Evolutionary conservation across 2,329 filamentous ascomycete species (phyloP).

Genomic region (Calonectria pseudoreteaudii): DNA sequence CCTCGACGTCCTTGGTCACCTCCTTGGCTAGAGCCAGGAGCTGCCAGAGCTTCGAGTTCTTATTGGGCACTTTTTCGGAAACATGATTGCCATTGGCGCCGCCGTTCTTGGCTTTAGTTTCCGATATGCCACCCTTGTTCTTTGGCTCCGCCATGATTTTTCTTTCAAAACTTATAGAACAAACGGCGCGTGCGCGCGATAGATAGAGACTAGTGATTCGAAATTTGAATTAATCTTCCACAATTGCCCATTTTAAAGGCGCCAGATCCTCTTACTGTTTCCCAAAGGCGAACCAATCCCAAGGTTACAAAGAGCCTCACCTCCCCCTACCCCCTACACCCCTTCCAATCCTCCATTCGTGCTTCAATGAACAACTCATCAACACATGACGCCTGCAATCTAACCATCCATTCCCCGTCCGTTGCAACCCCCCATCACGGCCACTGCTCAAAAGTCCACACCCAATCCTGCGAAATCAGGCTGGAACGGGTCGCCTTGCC

Average conservation of each 20-base stretch:
- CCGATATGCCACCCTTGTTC: constrained; percentile 41
- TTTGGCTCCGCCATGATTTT: constrained; percentile 44
- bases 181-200: background rate
- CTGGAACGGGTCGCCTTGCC: constrained; percentile 27
- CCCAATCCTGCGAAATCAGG: constrained; percentile 40
- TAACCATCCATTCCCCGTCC: constrained; percentile 25
- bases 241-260: constrained; percentile 36
- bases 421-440: constrained; percentile 33
- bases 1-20: constrained; percentile 42
- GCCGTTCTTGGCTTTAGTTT: constrained; percentile 39
- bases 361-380: constrained; percentile 42
- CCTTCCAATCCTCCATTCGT: no score
- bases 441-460: constrained; percentile 2
- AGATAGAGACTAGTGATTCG: constrained; percentile 21
- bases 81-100: constrained; percentile 37
- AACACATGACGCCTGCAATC: constrained; percentile 37
- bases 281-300: constrained; percentile 18
- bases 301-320: constrained; percentile 41
- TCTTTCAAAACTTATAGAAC: background rate
- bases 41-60: constrained; percentile 42
- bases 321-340: background rate
- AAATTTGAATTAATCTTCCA: constrained; percentile 26
- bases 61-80: constrained; percentile 26
- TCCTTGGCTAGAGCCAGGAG: constrained; percentile 43
- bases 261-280: constrained; percentile 23